These are phyloP conservation scores for Neurospora sp. DNA, from an alignment of 495 filamentous ascomycete genomes.

Conservation along the genomic window DNA sequence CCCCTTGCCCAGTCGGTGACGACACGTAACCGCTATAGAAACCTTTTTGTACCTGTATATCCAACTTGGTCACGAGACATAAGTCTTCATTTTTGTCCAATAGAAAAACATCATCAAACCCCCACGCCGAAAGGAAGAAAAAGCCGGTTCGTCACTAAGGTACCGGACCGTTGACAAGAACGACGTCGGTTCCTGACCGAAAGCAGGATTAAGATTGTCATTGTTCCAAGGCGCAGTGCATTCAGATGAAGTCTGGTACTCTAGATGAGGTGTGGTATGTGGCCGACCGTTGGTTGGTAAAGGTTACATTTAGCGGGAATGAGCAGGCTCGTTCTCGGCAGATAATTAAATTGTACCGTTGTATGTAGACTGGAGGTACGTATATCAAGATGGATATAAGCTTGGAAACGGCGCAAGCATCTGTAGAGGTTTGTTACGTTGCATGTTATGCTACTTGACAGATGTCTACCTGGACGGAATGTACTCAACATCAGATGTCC, in stretches of 20 bases:
- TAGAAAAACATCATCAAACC: neutral
- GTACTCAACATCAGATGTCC: neutral
- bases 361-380: neutral
- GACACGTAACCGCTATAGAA: neutral
- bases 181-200: neutral
- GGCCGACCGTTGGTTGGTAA: neutral
- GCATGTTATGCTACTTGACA: neutral
- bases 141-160: neutral
- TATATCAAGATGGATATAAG: neutral
- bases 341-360: neutral
- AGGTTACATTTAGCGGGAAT: neutral
- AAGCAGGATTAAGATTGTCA: neutral
- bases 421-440: neutral
- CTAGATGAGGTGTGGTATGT: neutral
- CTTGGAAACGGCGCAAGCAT: neutral
- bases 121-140: neutral
- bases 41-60: neutral
- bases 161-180: neutral
- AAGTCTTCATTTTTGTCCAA: no score
- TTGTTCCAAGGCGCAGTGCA: neutral
- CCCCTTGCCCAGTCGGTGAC: neutral
- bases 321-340: neutral
- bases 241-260: neutral
- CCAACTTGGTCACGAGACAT: neutral
- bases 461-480: neutral